These are phyloP conservation scores for Picea engelmannii DNA, from an alignment of 83 land plant species.

Conservation along the genomic window DNA sequence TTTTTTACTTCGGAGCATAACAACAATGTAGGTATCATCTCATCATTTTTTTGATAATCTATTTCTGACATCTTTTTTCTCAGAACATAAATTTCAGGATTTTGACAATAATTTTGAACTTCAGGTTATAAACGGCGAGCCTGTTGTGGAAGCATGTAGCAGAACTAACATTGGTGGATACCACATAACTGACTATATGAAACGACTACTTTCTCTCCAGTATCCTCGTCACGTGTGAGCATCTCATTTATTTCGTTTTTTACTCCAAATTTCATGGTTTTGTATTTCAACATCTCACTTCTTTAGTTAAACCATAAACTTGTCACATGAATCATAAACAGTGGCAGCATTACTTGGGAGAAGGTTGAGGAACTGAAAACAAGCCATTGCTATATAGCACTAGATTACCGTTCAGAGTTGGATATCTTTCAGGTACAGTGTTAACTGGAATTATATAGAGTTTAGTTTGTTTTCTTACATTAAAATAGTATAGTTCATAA, in stretches of 20 bases:
- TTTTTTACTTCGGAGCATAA: neutral
- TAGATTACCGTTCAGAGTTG: slow-evolving; percentile 75
- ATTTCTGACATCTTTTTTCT: neutral
- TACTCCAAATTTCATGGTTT: slow-evolving; percentile 10
- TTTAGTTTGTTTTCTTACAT: slow-evolving; percentile 5
- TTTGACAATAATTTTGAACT: neutral
- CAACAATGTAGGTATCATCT: neutral
- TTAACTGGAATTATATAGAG: slow-evolving; percentile 1
- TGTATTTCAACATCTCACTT: neutral
- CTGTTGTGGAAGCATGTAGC: slow-evolving; percentile 77
- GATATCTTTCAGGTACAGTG: slow-evolving; percentile 73
- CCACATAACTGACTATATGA: slow-evolving; percentile 86
- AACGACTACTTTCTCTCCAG: slow-evolving; percentile 88
- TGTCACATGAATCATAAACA: slow-evolving; percentile 20
- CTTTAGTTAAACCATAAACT: neutral
- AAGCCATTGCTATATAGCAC: slow-evolving; percentile 89
- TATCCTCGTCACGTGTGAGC: slow-evolving; percentile 86
- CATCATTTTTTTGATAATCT: neutral
- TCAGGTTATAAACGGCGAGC: slow-evolving; percentile 84
- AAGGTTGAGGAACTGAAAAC: slow-evolving; percentile 91
- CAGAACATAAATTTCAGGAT: neutral
- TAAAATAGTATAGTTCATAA: neutral
- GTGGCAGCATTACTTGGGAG: slow-evolving; percentile 85
- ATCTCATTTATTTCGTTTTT: neutral
- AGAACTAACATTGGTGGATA: slow-evolving; percentile 92